Evolutionary conservation across 1,139 yeast species (phyloP).

Genomic region (Geotrichum carabidarum): DNA sequence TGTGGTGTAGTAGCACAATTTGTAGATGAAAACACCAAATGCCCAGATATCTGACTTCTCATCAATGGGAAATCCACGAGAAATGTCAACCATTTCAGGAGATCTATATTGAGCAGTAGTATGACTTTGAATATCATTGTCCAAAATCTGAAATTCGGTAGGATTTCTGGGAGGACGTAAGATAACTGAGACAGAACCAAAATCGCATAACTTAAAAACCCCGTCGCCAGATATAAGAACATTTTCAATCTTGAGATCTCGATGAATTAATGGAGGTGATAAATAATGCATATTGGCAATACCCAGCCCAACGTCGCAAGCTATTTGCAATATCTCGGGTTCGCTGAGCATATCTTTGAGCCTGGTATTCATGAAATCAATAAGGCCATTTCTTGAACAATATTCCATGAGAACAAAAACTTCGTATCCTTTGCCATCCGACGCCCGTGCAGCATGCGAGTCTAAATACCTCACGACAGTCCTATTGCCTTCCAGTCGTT

Average conservation of each 20-base stretch:
- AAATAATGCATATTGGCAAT: constrained; percentile 85
- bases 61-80: constrained; percentile 79
- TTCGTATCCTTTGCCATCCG: constrained; percentile 54
- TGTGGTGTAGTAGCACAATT: constrained; percentile 87
- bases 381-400: constrained; percentile 74
- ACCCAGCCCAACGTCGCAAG: constrained; percentile 77
- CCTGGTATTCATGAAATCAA: constrained; percentile 92
- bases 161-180: constrained; percentile 59
- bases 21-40: constrained; percentile 86
- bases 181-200: constrained; percentile 82
- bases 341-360: constrained; percentile 76
- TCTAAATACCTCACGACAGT: constrained; percentile 87
- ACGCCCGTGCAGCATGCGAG: constrained; percentile 78
- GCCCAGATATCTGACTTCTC: constrained; percentile 98
- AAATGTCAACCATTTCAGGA: constrained; percentile 93
- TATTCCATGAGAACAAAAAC: constrained; percentile 90
- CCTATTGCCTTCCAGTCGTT: constrained; percentile 67
- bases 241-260: constrained; percentile 94
- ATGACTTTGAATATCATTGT: constrained; percentile 81
- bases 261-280: constrained; percentile 77
- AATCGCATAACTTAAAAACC: constrained; percentile 80
- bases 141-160: constrained; percentile 62
- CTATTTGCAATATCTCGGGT: constrained; percentile 72
- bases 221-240: constrained; percentile 73
- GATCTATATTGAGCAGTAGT: constrained; percentile 97